Base-by-base conservation (phyloP, 2,329 filamentous ascomycete species). In the Penicillium sp. region DNA sequence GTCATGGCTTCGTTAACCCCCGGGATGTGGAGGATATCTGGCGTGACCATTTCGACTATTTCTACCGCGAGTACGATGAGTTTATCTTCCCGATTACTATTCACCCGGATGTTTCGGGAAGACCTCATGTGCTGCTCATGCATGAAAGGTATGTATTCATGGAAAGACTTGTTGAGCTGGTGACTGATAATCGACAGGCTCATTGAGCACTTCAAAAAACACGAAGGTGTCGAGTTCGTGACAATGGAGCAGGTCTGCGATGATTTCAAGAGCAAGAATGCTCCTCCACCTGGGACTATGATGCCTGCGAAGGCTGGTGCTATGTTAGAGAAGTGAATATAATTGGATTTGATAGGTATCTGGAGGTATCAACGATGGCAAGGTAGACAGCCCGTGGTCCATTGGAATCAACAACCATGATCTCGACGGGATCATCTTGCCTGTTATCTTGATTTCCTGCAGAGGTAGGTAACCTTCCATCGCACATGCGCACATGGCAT, bases 81-180 rank as follows among this genome's bases (percentile, higher is more conserved):
- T 89, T 89, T 55, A 80, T 88, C 40, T 89, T 89, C 59, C 86
- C 87, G 0, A 86, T 89, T 64, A 88, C 86, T 0, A 84, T 89
- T 29, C 86, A 89, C 65, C 86, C 86, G 0, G 86, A 89, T 61
- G 83, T 87, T 0, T 83, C 80, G 1, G 87, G 87, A 0, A 74
- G 85, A 14, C 87, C 86, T 1, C 87, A 89, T 66, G 86, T 82
- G 0, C 60, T 89, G 14, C 69, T 88, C 13, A 88, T 89, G 85
- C 83, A 88, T 56, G 84, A 89, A 68, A 76, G 83, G 76, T 80
- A 67, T 50, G 66, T 58, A 12, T 28, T 8, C 11, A 28, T 11
- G 4, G 4, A 11, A 31, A 4, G 10, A 2, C 12, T 43, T 14
- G 7, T 16, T 1, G 3, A 2, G 4, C 11, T 5, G 25, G n/a